Evolutionary conservation across 768 basidiomycete species (phyloP).

Genomic region (Nidularia sp.): DNA sequence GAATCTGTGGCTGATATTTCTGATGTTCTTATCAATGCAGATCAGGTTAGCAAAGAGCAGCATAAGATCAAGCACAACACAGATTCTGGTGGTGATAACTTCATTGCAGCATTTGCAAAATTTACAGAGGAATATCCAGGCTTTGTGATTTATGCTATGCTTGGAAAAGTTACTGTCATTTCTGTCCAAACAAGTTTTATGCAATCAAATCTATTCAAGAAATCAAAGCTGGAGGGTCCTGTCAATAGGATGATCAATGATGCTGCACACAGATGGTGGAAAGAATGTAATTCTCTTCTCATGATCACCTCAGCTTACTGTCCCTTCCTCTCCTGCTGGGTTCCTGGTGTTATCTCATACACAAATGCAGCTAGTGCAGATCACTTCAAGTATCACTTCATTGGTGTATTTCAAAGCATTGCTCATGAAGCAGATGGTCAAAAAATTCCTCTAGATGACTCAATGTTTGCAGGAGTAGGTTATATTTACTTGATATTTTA

Average conservation of each 20-base stretch:
- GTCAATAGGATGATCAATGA: constrained; percentile 4
- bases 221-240: background rate
- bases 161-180: constrained; percentile 1
- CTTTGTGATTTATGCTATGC: background rate
- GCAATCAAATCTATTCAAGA: background rate
- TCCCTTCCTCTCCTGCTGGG: background rate
- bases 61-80: too few relatives aligned
- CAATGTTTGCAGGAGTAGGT: constrained; percentile 10
- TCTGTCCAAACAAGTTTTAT: constrained; percentile 2
- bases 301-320: background rate
- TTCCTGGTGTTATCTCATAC: background rate
- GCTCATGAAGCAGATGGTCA: background rate
- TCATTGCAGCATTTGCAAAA: too few relatives aligned
- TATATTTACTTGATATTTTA: background rate
- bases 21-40: too few relatives aligned
- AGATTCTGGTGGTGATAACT: too few relatives aligned
- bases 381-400: background rate
- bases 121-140: too few relatives aligned
- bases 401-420: background rate
- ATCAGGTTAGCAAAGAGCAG: too few relatives aligned
- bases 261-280: constrained; percentile 2
- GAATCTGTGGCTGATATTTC: too few relatives aligned
- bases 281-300: background rate
- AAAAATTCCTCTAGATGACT: background rate
- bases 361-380: background rate